Percentiles rank a stretch among this genome's conserved stretches.
phyloP scores from a whole-genome alignment of 2,329 filamentous ascomycete species.

The Pseudocercospora crystallina region DNA sequence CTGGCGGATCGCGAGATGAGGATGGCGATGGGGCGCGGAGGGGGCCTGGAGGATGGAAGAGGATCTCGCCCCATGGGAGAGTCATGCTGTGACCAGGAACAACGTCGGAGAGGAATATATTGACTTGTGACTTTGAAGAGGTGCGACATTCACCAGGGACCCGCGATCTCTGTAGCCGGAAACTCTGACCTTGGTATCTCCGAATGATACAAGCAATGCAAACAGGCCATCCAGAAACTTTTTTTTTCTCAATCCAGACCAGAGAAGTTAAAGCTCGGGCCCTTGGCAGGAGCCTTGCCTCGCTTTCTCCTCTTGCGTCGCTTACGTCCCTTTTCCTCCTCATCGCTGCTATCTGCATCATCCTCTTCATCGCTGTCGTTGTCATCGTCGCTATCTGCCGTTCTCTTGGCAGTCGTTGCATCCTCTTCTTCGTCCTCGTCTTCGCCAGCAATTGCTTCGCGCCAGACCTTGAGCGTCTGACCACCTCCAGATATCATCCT shows the following conservation, averaged over 20 bases:
- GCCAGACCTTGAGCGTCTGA: constrained; percentile 84
- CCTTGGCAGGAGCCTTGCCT: constrained; percentile 31
- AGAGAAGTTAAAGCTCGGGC: constrained; percentile 29
- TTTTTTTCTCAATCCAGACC: constrained; percentile 30
- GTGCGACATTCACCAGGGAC: too few species aligned
- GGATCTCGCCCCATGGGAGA: too few species aligned
- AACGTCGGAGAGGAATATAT: too few species aligned
- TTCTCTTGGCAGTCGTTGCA: constrained; percentile 39
- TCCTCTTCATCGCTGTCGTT: constrained; percentile 39
- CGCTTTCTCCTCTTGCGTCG: constrained; percentile 45
- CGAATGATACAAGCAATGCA: not conserved
- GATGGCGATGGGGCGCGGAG: too few species aligned
- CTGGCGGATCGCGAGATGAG: too few species aligned
- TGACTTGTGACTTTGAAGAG: too few species aligned
- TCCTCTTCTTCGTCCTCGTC: constrained; percentile 53
- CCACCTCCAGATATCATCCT: constrained; percentile 90
- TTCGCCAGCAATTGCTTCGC: constrained; percentile 62
- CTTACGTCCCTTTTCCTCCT: constrained; percentile 46
- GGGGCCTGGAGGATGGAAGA: too few species aligned
- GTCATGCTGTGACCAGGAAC: too few species aligned
- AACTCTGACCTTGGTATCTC: constrained; percentile 9
- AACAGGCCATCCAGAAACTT: not conserved
- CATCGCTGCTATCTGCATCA: constrained; percentile 40
- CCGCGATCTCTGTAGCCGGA: too few species aligned
- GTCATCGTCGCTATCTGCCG: constrained; percentile 52